Percentiles rank a stretch among this genome's conserved stretches.
These are phyloP conservation scores for Suillus luteus DNA, from an alignment of 768 basidiomycete genomes.

Conservation along the genomic window DNA sequence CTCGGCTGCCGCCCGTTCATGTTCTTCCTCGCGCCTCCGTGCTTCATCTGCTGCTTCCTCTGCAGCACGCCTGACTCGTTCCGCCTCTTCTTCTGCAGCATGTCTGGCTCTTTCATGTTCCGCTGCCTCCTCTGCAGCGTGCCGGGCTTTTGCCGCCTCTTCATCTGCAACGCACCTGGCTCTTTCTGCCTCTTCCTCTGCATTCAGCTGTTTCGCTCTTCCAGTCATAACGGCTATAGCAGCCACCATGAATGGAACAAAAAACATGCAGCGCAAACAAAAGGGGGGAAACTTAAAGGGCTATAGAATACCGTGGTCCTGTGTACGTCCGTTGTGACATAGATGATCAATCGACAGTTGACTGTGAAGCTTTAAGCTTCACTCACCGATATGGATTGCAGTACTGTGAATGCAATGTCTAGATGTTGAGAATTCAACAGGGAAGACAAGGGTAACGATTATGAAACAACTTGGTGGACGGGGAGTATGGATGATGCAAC, in stretches of 20 bases:
- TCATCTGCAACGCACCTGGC: background rate
- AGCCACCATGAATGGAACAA: background rate
- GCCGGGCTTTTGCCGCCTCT: background rate
- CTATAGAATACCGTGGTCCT: background rate
- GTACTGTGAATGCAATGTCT: background rate
- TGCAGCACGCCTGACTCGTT: background rate
- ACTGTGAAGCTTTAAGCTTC: background rate
- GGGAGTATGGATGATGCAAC: background rate
- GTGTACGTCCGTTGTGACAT: background rate
- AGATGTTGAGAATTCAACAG: background rate
- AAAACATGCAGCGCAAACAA: background rate
- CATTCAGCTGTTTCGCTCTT: background rate
- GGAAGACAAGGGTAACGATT: background rate
- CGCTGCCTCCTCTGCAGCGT: background rate
- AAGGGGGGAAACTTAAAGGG: background rate
- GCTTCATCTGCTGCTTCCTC: background rate
- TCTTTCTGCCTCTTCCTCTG: background rate
- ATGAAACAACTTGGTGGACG: background rate
- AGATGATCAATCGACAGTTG: background rate
- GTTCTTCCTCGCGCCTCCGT: constrained; percentile 8
- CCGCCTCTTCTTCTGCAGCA: constrained; percentile 13
- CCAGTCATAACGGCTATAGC: background rate
- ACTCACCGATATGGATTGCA: background rate
- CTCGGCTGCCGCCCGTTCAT: constrained; percentile 13
- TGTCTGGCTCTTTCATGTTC: background rate